Percentiles rank a stretch among this genome's conserved stretches.
These are phyloP conservation scores for Neonectria neomacrospora DNA, from an alignment of 2,329 filamentous ascomycete species.

Conservation along the genomic window DNA sequence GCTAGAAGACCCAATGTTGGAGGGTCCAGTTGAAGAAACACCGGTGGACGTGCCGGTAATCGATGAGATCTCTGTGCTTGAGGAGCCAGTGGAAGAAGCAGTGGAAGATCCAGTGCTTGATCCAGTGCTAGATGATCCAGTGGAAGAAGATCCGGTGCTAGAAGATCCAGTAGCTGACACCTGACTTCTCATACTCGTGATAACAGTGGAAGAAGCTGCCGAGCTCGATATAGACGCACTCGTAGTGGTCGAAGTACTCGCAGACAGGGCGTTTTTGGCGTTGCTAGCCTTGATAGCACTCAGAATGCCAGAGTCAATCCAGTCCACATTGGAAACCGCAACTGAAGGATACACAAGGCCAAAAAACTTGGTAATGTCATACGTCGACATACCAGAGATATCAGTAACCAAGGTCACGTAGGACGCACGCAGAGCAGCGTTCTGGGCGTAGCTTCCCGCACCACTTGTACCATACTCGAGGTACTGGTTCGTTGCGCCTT, in stretches of 20 bases:
- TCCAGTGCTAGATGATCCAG: background rate
- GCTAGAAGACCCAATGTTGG: background rate
- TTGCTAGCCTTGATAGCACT: slow-evolving; percentile 37
- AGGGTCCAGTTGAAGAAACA: background rate
- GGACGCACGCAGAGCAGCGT: slow-evolving; percentile 46
- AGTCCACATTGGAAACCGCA: slow-evolving; percentile 29
- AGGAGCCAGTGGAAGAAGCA: no score
- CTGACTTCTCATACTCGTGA: background rate
- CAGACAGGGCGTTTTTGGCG: slow-evolving; percentile 18
- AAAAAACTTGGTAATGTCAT: slow-evolving; percentile 36
- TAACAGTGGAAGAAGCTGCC: background rate
- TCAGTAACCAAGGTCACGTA: slow-evolving; percentile 50
- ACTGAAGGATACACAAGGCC: slow-evolving; percentile 23
- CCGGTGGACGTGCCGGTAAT: background rate
- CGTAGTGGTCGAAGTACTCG: slow-evolving; percentile 1
- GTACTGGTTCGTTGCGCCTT: slow-evolving; percentile 49
- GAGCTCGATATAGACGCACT: background rate
- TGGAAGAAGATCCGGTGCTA: no score
- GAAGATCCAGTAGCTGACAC: background rate
- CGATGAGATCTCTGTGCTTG: background rate
- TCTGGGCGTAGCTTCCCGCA: slow-evolving; percentile 52
- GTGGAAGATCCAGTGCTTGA: background rate
- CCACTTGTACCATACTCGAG: slow-evolving; percentile 56
- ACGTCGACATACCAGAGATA: slow-evolving; percentile 45
- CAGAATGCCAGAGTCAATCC: slow-evolving; percentile 36